These are phyloP conservation scores for Euphrasia arctica DNA, from an alignment of 305 asterid species.

Conservation along the genomic window DNA sequence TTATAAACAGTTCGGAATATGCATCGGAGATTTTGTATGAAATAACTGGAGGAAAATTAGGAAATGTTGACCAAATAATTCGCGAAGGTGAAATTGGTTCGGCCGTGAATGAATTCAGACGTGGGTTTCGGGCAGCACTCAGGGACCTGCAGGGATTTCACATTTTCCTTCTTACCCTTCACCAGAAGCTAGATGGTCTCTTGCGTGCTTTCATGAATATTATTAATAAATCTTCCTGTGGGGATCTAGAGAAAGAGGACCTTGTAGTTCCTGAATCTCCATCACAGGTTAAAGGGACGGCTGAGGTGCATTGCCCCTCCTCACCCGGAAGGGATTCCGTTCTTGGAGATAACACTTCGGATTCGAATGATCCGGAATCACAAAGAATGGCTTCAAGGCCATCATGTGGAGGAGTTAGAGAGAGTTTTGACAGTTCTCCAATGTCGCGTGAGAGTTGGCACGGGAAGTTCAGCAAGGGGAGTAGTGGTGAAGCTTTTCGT, in stretches of 20 bases:
- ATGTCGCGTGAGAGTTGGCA: slow-evolving; percentile 69
- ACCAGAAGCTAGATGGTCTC: slow-evolving; percentile 80
- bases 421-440: slow-evolving; percentile 69
- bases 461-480: slow-evolving; percentile 61
- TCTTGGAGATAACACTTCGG: slow-evolving; percentile 43
- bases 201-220: slow-evolving; percentile 68
- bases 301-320: slow-evolving; percentile 39
- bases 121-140: slow-evolving; percentile 89
- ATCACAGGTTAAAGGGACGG: slow-evolving; percentile 39
- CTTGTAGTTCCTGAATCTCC: slow-evolving; percentile 58
- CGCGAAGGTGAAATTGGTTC: slow-evolving; percentile 47
- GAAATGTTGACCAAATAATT: slow-evolving; percentile 34
- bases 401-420: slow-evolving; percentile 61
- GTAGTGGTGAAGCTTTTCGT: slow-evolving; percentile 67
- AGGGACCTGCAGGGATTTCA: slow-evolving; percentile 96
- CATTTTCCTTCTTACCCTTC: slow-evolving; percentile 85
- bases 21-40: slow-evolving; percentile 72
- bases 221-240: slow-evolving; percentile 53
- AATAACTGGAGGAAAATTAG: slow-evolving; percentile 79
- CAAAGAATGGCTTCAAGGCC: slow-evolving; percentile 47
- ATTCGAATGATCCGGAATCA: slow-evolving; percentile 54
- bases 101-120: slow-evolving; percentile 67
- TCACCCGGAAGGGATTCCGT: slow-evolving; percentile 60
- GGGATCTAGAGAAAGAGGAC: slow-evolving; percentile 81
- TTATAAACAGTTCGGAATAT: slow-evolving; percentile 76